Percentiles rank a stretch among this genome's conserved stretches.
phyloP scores from a whole-genome alignment of 2,329 filamentous ascomycete genomes.

The Fonsecaea pugnacius region DNA sequence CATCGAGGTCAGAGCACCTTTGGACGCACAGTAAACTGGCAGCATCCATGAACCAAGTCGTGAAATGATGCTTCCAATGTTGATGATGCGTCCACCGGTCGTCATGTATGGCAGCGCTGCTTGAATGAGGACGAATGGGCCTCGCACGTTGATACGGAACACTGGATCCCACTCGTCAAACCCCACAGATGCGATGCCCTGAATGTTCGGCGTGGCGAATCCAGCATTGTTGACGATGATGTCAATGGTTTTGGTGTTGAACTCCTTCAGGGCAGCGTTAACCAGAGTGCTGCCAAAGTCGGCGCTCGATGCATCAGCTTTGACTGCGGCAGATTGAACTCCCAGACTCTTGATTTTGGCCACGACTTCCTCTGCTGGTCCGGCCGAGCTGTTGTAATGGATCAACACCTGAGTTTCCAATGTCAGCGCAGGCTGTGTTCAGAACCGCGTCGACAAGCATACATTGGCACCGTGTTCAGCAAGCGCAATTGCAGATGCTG shows the following conservation, averaged over 20 bases:
- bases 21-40: constrained; percentile 58
- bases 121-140: constrained; percentile 59
- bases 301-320: constrained; percentile 25
- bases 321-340: constrained; percentile 27
- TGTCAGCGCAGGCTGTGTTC: constrained; percentile 33
- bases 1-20: constrained; percentile 65
- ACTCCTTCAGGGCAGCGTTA: constrained; percentile 29
- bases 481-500: constrained; percentile 26
- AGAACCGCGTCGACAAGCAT: background rate
- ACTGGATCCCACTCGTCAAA: constrained; percentile 53
- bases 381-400: constrained; percentile 40
- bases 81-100: constrained; percentile 55
- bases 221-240: constrained; percentile 37
- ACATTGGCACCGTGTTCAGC: constrained; percentile 33
- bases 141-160: constrained; percentile 62
- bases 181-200: constrained; percentile 26
- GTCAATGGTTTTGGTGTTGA: constrained; percentile 31
- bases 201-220: constrained; percentile 19
- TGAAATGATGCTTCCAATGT: constrained; percentile 41
- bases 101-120: constrained; percentile 59
- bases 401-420: constrained; percentile 38
- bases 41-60: constrained; percentile 30
- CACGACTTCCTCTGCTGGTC: constrained; percentile 39
- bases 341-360: constrained; percentile 26
- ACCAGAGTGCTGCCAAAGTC: constrained; percentile 29